Evolutionary conservation across 176 grass and related monocot genomes (phyloP).

Genomic region (Aechmea fasciata): DNA sequence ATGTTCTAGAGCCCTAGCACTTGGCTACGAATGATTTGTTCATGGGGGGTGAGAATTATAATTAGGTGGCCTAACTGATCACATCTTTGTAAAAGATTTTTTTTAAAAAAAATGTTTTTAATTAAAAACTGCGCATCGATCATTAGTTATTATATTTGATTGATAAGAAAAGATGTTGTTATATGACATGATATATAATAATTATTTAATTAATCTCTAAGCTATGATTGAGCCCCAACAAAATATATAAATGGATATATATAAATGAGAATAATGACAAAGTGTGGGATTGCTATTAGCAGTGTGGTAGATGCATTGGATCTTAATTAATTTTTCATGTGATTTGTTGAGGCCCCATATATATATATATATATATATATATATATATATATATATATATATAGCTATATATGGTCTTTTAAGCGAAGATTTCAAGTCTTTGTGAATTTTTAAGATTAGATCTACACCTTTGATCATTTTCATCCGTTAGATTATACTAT

Average conservation of each 20-base stretch:
- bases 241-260: not conserved
- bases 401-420: too few species aligned
- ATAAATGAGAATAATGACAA: not conserved
- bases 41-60: not conserved
- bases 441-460: too few species aligned
- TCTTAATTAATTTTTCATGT: too few species aligned
- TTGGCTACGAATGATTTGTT: conserved; percentile 25
- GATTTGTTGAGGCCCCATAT: not conserved
- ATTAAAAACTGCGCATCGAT: not conserved
- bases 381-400: too few species aligned
- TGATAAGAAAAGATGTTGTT: not conserved
- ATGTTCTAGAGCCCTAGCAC: conserved; percentile 25
- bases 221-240: conserved; percentile 6
- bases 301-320: not conserved
- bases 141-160: not conserved
- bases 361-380: too few species aligned
- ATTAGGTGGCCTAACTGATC: conserved; percentile 40
- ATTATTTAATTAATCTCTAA: not conserved
- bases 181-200: not conserved
- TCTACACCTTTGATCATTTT: too few species aligned
- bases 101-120: not conserved
- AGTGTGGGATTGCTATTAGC: not conserved
- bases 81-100: not conserved
- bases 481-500: too few species aligned
- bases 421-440: too few species aligned